Evolutionary conservation across 257 asterid species (phyloP), one percentile per base, ranked within the genome.

Genomic region (Solanum appendiculatum): DNA sequence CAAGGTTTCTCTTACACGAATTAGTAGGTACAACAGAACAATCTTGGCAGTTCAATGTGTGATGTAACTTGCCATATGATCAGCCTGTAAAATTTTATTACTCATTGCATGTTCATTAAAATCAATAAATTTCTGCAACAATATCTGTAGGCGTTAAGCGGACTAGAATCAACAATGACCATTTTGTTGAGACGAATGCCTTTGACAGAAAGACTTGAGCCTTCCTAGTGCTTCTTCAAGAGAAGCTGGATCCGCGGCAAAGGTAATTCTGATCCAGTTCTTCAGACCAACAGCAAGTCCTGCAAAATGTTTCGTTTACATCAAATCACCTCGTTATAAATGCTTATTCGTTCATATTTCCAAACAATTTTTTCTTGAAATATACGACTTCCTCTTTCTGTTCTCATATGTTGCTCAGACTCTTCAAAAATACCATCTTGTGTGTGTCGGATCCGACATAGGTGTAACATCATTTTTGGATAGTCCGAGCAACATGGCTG

Each of bases 251-350:
- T 94, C 98, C 2, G 85, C 94, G 0, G 98, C 99, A 23, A 91
- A 96, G 25, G 98, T 96, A 36, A 96, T 92, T 29, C 98, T 88
- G 2, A 96, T 74, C 99, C 99, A 96, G 66, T 94, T 87, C 82
- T 95, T 91, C 5, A 96, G 92, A 69, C 98, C 99, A 20, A 96
- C 98, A 16, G 95, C 95, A 46, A 91, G 77, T 70, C 99, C 98
- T 96, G 96, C 89, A 90, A 81, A 81, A 48, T 3, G 11, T 80
- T 46, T 27, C 56, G 18, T 44, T 46, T 40, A 80, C 29, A 40
- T 18, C 33, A 74, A 39, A 23, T 74, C 82, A 23, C 34, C 33
- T 74, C 5, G 3, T 74, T 39, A 39, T 37, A 74, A 39, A 75
- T 73, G 83, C 56, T 75, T 73, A 73, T 37, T 36, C 37, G 9